A percentile compares a stretch with the other conserved stretches of the same genome.
Conservation (phyloP, 495 filamentous ascomycete genomes). For the Physcia stellaris region DNA sequence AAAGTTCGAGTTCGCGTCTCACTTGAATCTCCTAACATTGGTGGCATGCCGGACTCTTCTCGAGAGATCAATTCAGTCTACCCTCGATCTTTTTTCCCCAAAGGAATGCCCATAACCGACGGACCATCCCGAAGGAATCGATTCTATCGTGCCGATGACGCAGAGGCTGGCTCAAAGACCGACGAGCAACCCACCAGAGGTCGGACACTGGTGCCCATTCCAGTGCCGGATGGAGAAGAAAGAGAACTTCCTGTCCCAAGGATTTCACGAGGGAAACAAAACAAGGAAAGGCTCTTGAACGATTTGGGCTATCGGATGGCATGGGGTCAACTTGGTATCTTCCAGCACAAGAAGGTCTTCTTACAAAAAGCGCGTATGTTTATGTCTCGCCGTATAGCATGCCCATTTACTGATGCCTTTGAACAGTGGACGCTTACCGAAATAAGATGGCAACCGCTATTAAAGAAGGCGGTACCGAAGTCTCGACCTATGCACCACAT, state of each 20-base stretch:
- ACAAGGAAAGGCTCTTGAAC: constrained; percentile 75
- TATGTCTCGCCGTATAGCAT: background rate
- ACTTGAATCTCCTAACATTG: constrained; percentile 74
- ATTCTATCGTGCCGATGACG: constrained; percentile 51
- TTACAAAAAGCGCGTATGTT: constrained; percentile 71
- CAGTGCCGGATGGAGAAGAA: constrained; percentile 58
- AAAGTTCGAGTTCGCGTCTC: constrained; percentile 59
- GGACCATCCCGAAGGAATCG: constrained; percentile 39
- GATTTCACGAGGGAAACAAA: constrained; percentile 48
- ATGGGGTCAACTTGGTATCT: constrained; percentile 84
- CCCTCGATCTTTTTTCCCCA: constrained; percentile 76
- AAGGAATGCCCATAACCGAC: constrained; percentile 71
- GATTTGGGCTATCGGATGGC: constrained; percentile 90
- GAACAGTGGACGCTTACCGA: constrained; percentile 82
- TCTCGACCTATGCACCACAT: constrained; percentile 57
- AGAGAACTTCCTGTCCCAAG: constrained; percentile 58
- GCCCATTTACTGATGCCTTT: background rate
- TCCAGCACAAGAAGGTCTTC: constrained; percentile 72
- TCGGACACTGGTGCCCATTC: constrained; percentile 51
- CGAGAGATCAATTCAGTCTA: constrained; percentile 78
- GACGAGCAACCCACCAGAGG: constrained; percentile 32
- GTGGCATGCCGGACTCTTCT: constrained; percentile 89
- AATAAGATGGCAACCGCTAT: constrained; percentile 82
- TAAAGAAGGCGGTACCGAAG: constrained; percentile 57
- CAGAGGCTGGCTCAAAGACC: constrained; percentile 40